phyloP scores from a whole-genome alignment of 2,329 filamentous ascomycete genomes.

The Zarea fungicola region DNA sequence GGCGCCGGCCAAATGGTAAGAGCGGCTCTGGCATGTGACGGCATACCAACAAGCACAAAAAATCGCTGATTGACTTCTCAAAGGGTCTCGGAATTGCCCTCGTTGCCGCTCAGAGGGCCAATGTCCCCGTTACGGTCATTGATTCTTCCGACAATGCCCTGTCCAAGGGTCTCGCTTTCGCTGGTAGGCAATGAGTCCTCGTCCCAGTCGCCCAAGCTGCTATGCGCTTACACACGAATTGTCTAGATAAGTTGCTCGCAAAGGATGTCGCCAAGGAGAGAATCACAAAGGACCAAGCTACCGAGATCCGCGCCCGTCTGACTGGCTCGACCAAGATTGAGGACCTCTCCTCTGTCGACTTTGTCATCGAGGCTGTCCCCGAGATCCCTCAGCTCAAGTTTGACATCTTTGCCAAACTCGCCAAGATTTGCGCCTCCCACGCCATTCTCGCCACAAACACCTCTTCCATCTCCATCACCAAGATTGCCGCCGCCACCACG shows the following conservation, averaged over 20 bases:
- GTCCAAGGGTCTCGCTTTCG: slow-evolving; percentile 85
- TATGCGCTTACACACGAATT: not conserved
- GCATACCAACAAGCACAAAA: slow-evolving; percentile 10
- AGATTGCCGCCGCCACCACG: slow-evolving; percentile 83
- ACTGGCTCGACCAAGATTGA: slow-evolving; percentile 68
- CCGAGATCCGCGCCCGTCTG: slow-evolving; percentile 65
- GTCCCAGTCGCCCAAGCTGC: not conserved
- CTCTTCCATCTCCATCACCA: slow-evolving; percentile 96
- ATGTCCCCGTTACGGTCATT: slow-evolving; percentile 78
- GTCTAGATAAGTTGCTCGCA: slow-evolving; percentile 77
- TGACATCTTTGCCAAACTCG: slow-evolving; percentile 78
- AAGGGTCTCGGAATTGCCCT: slow-evolving; percentile 95
- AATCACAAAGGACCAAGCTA: slow-evolving; percentile 75
- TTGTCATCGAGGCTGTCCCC: slow-evolving; percentile 95
- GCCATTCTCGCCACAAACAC: slow-evolving; percentile 96
- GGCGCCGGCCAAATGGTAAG: slow-evolving; percentile 94
- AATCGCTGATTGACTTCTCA: slow-evolving; percentile 34
- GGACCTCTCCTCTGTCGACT: slow-evolving; percentile 77
- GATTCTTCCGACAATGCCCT: slow-evolving; percentile 80
- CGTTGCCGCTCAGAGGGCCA: slow-evolving; percentile 79
- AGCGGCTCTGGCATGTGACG: slow-evolving; percentile 31
- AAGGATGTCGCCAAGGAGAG: slow-evolving; percentile 89
- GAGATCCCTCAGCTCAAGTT: slow-evolving; percentile 86
- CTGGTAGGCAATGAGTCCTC: slow-evolving; percentile 49
- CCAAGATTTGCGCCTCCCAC: slow-evolving; percentile 74